phyloP scores from a whole-genome alignment of 805 yeast species.

The Candida sakaeoensis region DNA sequence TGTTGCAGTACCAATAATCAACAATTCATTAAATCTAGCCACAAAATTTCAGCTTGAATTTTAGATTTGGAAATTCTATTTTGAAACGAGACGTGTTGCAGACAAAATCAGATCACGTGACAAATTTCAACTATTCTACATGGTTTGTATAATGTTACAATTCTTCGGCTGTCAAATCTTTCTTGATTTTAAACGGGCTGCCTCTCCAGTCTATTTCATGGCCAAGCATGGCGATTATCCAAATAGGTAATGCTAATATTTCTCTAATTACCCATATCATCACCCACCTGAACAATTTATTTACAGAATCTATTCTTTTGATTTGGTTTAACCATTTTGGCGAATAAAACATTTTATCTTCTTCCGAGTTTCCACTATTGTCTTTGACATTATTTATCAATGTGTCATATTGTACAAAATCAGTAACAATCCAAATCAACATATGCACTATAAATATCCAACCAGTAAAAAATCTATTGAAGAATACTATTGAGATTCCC shows the following conservation, averaged over 20 bases:
- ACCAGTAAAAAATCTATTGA: constrained; percentile 26
- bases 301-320: constrained; percentile 13
- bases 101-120: background rate
- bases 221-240: constrained; percentile 79
- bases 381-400: constrained; percentile 30
- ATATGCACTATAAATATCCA: constrained; percentile 50
- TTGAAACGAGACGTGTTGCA: background rate
- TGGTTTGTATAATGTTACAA: constrained; percentile 1
- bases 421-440: constrained; percentile 60
- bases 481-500: constrained; percentile 48
- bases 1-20: too few relatives aligned
- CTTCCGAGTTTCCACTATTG: background rate
- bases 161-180: constrained; percentile 77
- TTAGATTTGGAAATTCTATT: background rate
- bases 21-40: background rate
- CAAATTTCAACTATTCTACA: background rate
- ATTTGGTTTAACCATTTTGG: constrained; percentile 26
- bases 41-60: background rate
- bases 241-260: constrained; percentile 72
- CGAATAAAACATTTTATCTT: constrained; percentile 9
- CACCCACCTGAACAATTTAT: constrained; percentile 21
- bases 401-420: constrained; percentile 53
- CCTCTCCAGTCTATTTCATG: constrained; percentile 78
- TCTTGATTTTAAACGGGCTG: constrained; percentile 64
- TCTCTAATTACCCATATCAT: constrained; percentile 67